Conservation (phyloP, 768 basidiomycete species). For the Leccinum aurantiacum region DNA sequence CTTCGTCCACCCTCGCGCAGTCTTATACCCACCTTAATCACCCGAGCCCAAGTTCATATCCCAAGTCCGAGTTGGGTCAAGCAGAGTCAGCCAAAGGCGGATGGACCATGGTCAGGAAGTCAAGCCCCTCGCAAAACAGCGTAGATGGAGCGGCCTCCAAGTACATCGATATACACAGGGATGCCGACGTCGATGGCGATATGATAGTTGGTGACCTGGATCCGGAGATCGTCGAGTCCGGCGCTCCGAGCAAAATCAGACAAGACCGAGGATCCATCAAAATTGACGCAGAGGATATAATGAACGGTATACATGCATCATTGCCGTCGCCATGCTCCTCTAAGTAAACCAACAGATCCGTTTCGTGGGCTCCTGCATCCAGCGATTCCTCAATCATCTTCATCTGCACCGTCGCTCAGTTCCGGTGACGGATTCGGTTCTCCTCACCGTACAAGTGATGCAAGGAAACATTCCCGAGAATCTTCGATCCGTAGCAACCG, state of each 20-base stretch:
- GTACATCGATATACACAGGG: slow-evolving; percentile 35
- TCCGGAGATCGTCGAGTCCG: slow-evolving; percentile 43
- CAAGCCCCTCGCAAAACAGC: slow-evolving; percentile 29
- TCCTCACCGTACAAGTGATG: slow-evolving; percentile 29
- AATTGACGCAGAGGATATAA: slow-evolving; percentile 69
- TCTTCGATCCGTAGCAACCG: slow-evolving; percentile 77
- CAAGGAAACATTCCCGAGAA: slow-evolving; percentile 67
- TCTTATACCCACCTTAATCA: slow-evolving; percentile 80
- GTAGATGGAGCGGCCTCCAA: slow-evolving; percentile 25
- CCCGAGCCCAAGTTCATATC: slow-evolving; percentile 76
- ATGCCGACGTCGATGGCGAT: slow-evolving; percentile 71
- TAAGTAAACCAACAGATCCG: slow-evolving; percentile 51
- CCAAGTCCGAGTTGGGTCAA: slow-evolving; percentile 44
- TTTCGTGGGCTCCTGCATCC: slow-evolving; percentile 52
- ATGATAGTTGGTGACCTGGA: slow-evolving; percentile 80
- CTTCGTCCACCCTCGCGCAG: slow-evolving; percentile 69
- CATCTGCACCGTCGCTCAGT: slow-evolving; percentile 4
- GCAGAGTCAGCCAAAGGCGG: slow-evolving; percentile 51
- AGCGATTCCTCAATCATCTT: background rate
- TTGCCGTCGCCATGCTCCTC: slow-evolving; percentile 22
- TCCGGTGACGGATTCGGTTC: slow-evolving; percentile 12
- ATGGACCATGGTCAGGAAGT: slow-evolving; percentile 74
- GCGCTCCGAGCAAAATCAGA: slow-evolving; percentile 41
- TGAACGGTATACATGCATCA: slow-evolving; percentile 56
- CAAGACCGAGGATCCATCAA: slow-evolving; percentile 52